Evolutionary conservation across 73 alveolate species (phyloP), one percentile per base, ranked within the genome.

Genomic region (Paramecium octaurelia): DNA sequence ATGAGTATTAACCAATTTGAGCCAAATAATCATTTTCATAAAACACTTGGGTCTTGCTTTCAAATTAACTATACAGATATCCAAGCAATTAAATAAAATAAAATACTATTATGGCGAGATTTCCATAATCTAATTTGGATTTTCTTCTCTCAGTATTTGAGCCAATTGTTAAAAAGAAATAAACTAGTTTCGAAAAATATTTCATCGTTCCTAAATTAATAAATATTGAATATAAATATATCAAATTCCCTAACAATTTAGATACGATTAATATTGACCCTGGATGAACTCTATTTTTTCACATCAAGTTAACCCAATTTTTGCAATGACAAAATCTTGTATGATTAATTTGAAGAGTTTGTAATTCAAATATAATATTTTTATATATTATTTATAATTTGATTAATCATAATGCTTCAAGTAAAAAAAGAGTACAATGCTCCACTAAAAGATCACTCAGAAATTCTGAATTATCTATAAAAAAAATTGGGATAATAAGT

Each of bases 11-110:
- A 2, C 60, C 59, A 35, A 73, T 36, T 73, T 73, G 21, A 0
- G 87, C 87, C n/a, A 73, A 73, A 73, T 73, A 73, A 38, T 73
- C 59, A 36, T 36, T 36, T 4, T 73, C 87, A 73, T 34, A 40
- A 36, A 40, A 36, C 24, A 21, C 46, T 35, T 20, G 36, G 6
- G 64, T 20, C 38, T 73, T 73, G 9, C 60, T 36, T 43, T 73
- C 87, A 73, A 29, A 73, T 73, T 73, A 23, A 36, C 60, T 36
- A 36, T 73, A 73, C 4, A 73, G 14, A 36, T 73, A 73, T 73
- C 87, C 87, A 73, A 73, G 34, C 38, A 73, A 73, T 38, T 73
- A 38, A 11, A 73, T 34, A 10, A 73, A 73, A 24, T 73, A 73
- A 34, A 73, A 36, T 73, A 73, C 59, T 73, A 73, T 64, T 50